Evolutionary conservation across 176 grass and related monocot species (phyloP), one percentile per base, ranked within the genome.

Genomic region (Cenchrus fungigraminus): DNA sequence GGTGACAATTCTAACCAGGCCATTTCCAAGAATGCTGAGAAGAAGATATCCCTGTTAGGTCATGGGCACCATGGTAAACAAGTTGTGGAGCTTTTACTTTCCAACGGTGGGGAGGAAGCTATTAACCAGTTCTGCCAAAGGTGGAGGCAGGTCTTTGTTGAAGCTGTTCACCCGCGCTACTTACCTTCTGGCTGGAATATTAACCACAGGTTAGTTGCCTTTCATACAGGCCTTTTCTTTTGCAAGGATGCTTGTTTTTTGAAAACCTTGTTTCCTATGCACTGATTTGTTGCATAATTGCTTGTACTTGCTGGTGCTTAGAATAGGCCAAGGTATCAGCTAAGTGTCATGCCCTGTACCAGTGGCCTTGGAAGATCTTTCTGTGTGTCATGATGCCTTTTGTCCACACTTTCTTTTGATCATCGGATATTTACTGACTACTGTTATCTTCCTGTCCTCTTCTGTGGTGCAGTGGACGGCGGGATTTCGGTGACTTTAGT

Each of bases 101-200:
- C 63, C 50, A 92, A 81, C 0, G 81, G 87, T 0, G 93, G 97
- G 3, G 96, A 98, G 49, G 93, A 94, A 68, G 88, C 91, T 29
- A 77, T 98, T 76, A 76, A 82, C 8, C 83, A 94, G 32, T 98
- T 95, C 65, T 91, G 91, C 80, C 96, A 94, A 80, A 87, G 92
- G 77, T 98, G 96, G 96, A 95, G 96, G 84, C 85, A 91, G 77
- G 82, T 95, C 43, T 94, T 98, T 56, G 97, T 98, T 53, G 93
- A 98, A 77, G 77, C 83, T 50, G 72, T 95, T 78, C 83, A 94
- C 82, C 97, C 96, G 11, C 90, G 87, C 19, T 94, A 90, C 74
- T 84, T 98, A 57, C 97, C 97, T 89, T 87, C 83, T 67, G 93
- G 93, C 67, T 95, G 91, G 97, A 91, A 91, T 79, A 89, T 98